Base-by-base conservation (phyloP, 1,139 yeast species). In the Candida dubliniensis region DNA sequence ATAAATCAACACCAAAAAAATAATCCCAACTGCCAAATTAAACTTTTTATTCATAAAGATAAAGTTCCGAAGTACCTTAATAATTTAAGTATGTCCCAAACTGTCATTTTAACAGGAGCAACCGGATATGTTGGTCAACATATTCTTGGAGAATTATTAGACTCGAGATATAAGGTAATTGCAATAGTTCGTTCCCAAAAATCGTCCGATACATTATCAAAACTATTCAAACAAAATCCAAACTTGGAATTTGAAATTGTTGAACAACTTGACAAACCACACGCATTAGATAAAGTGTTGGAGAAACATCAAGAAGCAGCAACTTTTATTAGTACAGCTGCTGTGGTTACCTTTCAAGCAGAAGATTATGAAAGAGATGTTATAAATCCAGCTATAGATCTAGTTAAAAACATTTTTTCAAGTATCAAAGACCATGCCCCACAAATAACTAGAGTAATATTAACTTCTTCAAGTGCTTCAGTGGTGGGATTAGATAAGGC, bases 111-210 rank as follows among this genome's bases (percentile, higher is more conserved):
- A 30, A 59, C 76, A 8, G 76, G 76, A 4, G 73, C 73, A 23
- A 58, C 63, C 36, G 76, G 76, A 4, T 71, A 59, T 49, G 57
- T 70, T 44, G 74, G 73, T 10, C 69, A 66, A 41, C 71, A 69
- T 45, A 55, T 68, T 24, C 60, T 66, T 31, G 57, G 59, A 39
- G 52, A 52, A 34, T 55, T 67, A 40, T 51, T 67, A 40, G 56
- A 59, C 14, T 61, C 61, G 40, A 78, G 75, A 13, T 79, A 76
- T 57, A 58, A 60, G 1, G 87, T 84, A 5, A 66, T 82, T 23
- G 87, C 86, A 7, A 73, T 84, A 1, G 87, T 79, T 2, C 69
- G 89, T 57, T 66, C 79, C 1, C 66, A 67, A 38, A 66, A 57
- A 1, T 78, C 78, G 57, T 84, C 81, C 10, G 76, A 74, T 18